Conservation (phyloP, 306 rosid species). For the Vigna reflexopilosa region DNA sequence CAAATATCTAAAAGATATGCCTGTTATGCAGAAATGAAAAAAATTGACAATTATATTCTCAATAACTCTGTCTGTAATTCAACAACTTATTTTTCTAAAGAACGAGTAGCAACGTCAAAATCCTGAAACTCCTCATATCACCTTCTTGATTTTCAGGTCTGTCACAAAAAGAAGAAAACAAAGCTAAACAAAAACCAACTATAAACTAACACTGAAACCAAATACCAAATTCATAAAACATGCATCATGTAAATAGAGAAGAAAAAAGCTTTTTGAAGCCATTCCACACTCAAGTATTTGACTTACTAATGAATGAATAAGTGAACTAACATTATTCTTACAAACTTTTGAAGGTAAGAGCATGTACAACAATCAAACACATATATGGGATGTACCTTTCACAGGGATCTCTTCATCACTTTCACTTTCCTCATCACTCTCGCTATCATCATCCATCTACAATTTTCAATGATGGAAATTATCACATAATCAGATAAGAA, state of each 20-base stretch:
- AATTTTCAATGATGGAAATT: conserved; percentile 17
- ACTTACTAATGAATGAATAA: background rate
- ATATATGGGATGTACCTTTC: conserved; percentile 40
- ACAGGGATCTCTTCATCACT: conserved; percentile 57
- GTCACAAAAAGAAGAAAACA: too few relatives aligned
- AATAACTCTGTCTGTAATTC: background rate
- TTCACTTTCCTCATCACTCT: conserved; percentile 49
- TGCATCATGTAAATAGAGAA: too few relatives aligned
- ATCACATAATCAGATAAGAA: background rate
- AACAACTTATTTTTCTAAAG: background rate
- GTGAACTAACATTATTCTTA: background rate
- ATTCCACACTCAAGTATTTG: too few relatives aligned
- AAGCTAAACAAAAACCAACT: too few relatives aligned
- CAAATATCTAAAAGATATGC: too few relatives aligned
- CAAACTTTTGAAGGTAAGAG: too few relatives aligned
- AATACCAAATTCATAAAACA: too few relatives aligned
- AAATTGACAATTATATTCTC: too few relatives aligned
- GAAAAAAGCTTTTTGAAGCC: too few relatives aligned
- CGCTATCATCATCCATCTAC: conserved; percentile 51
- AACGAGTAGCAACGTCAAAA: background rate
- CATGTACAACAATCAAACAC: too few relatives aligned
- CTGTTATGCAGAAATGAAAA: too few relatives aligned
- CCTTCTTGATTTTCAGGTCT: background rate
- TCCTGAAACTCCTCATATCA: background rate
- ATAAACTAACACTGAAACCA: too few relatives aligned